A percentile compares a stretch with the other conserved stretches of the same genome.
These are phyloP conservation scores for Amanita fuliginea DNA, from an alignment of 768 basidiomycete genomes.

Conservation along the genomic window DNA sequence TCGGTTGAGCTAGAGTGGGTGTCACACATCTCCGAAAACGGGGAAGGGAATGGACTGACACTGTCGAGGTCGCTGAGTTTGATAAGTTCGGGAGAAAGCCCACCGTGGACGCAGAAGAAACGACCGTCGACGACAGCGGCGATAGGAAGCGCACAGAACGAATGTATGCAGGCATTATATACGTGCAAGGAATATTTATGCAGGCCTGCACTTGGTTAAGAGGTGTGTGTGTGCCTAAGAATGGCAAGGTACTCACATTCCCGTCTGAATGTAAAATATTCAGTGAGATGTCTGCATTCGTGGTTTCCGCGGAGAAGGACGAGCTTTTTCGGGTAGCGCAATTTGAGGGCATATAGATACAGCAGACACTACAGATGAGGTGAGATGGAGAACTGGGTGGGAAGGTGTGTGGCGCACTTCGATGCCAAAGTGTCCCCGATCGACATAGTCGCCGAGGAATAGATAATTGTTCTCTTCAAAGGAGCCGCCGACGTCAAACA, in stretches of 20 bases:
- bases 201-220: constrained; percentile 41
- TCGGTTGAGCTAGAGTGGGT: constrained; percentile 59
- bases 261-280: constrained; percentile 96
- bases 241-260: constrained; percentile 54
- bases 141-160: constrained; percentile 85
- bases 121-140: constrained; percentile 88
- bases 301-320: constrained; percentile 90
- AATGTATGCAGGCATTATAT: constrained; percentile 87
- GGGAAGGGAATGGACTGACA: constrained; percentile 24
- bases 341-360: constrained; percentile 89
- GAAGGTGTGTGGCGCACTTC: constrained; percentile 23
- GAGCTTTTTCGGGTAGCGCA: constrained; percentile 77
- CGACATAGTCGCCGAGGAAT: constrained; percentile 96
- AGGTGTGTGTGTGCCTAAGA: constrained; percentile 3
- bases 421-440: constrained; percentile 86
- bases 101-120: constrained; percentile 97
- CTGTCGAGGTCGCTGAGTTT: constrained; percentile 63
- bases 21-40: constrained; percentile 1
- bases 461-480: constrained; percentile 77
- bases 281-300: constrained; percentile 93
- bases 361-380: constrained; percentile 55
- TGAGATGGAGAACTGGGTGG: not conserved
- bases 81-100: constrained; percentile 79
- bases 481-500: constrained; percentile 90
- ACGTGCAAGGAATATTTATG: constrained; percentile 83